A percentile compares a stretch with the other conserved stretches of the same genome.
These are phyloP conservation scores for Polyporus tsugae DNA, from an alignment of 1,284 basidiomycete species.

Conservation along the genomic window DNA sequence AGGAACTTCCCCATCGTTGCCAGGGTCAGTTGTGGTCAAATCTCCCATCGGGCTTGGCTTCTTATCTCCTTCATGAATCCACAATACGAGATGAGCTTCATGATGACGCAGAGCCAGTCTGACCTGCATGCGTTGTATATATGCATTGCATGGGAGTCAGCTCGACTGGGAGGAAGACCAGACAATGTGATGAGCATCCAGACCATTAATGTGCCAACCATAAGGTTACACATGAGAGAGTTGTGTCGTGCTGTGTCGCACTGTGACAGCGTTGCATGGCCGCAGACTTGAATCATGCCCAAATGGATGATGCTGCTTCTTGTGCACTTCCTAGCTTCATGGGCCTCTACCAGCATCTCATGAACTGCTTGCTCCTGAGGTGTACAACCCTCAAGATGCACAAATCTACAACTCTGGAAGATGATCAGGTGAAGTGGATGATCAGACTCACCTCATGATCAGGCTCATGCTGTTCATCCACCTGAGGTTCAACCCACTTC, in stretches of 20 bases:
- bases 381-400: not conserved
- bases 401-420: not conserved
- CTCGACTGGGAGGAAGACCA: not conserved
- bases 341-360: not conserved
- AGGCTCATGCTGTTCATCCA: not conserved
- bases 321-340: not conserved
- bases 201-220: not conserved
- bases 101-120: not conserved
- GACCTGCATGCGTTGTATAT: not conserved
- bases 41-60: not conserved
- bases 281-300: not conserved
- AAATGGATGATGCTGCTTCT: not conserved
- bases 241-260: not conserved
- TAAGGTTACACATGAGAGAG: not conserved
- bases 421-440: not conserved
- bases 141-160: not conserved
- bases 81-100: not conserved
- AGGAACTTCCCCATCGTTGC: no score
- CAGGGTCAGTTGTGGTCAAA: not conserved
- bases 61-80: not conserved
- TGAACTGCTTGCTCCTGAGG: not conserved
- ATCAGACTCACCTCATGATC: not conserved
- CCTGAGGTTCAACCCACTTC: not conserved
- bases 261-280: not conserved
- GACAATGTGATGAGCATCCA: not conserved